Percentiles rank a stretch among this genome's conserved stretches.
Evolutionary conservation across 164 flowering plant species (phyloP).

Genomic region (Platanus orientalis): DNA sequence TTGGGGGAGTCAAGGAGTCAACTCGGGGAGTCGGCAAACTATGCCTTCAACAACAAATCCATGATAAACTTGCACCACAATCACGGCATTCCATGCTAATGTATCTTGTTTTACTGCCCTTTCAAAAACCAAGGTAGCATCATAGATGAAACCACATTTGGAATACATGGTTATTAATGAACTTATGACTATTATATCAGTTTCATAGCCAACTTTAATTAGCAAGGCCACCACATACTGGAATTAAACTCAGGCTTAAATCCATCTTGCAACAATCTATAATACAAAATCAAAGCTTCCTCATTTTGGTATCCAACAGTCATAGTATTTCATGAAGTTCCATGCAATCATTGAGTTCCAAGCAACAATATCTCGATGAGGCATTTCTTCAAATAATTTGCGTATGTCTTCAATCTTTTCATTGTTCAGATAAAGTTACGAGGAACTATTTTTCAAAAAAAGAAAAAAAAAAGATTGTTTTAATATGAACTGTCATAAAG

Average conservation of each 20-base stretch:
- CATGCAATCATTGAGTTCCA: constrained; percentile 37
- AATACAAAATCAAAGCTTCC: constrained; percentile 29
- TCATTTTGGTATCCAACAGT: constrained; percentile 33
- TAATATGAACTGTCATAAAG: too few relatives aligned
- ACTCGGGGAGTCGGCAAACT: too few relatives aligned
- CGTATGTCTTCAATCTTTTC: constrained; percentile 16
- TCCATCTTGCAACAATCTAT: constrained; percentile 27
- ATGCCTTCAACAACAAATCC: constrained; percentile 25
- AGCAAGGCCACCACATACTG: constrained; percentile 31
- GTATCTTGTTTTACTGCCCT: constrained; percentile 24
- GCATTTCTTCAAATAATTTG: constrained; percentile 23
- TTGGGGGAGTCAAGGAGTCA: too few relatives aligned
- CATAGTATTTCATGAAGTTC: constrained; percentile 44
- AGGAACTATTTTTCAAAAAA: too few relatives aligned
- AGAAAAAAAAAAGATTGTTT: too few relatives aligned
- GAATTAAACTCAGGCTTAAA: constrained; percentile 27
- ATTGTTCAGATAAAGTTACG: constrained; percentile 16
- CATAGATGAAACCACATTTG: constrained; percentile 29
- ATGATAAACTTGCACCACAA: constrained; percentile 33
- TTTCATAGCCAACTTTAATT: constrained; percentile 23
- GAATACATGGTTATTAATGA: constrained; percentile 42
- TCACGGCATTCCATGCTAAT: constrained; percentile 42
- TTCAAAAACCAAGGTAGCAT: constrained; percentile 24
- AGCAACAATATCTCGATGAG: constrained; percentile 22
- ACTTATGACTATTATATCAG: constrained; percentile 23